phyloP scores from a whole-genome alignment of 306 rosid species.

The Ochetophila trinervis region DNA sequence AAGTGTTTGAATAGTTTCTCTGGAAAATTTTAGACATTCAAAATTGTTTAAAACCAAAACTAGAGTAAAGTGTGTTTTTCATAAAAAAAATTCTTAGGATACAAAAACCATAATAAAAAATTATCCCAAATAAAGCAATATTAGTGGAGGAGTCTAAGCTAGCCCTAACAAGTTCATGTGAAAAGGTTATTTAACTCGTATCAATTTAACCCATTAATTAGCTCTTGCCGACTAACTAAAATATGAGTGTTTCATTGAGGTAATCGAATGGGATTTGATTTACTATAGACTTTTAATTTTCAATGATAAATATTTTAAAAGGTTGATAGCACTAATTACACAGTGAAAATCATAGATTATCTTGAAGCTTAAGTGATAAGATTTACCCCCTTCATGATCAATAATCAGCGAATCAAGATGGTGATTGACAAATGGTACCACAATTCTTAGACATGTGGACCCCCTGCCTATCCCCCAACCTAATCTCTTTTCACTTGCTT shows the following conservation, averaged over 20 bases:
- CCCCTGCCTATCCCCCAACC: slow-evolving; percentile 24
- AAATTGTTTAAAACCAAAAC: no score
- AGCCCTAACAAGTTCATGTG: no score
- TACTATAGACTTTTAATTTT: not conserved
- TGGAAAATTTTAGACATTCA: no score
- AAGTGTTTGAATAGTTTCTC: no score
- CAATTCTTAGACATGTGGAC: slow-evolving; percentile 43
- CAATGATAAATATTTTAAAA: not conserved
- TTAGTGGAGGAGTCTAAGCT: no score
- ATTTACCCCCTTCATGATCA: slow-evolving; percentile 37
- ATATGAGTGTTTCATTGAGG: slow-evolving; percentile 18
- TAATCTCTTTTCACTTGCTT: slow-evolving; percentile 17
- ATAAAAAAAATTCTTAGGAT: no score
- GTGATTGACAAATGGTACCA: slow-evolving; percentile 46
- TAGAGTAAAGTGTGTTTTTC: no score
- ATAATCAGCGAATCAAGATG: slow-evolving; percentile 25
- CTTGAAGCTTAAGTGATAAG: slow-evolving; percentile 47
- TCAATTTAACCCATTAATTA: not conserved
- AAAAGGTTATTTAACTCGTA: no score
- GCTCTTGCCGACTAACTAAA: slow-evolving; percentile 17
- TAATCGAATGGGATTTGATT: slow-evolving; percentile 13
- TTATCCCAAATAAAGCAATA: no score
- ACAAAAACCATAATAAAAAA: no score
- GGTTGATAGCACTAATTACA: slow-evolving; percentile 17
- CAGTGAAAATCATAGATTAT: slow-evolving; percentile 9